A percentile compares a stretch with the other conserved stretches of the same genome.
phyloP scores from a whole-genome alignment of 2,329 filamentous ascomycete species.

The Fusarium cicatricum region DNA sequence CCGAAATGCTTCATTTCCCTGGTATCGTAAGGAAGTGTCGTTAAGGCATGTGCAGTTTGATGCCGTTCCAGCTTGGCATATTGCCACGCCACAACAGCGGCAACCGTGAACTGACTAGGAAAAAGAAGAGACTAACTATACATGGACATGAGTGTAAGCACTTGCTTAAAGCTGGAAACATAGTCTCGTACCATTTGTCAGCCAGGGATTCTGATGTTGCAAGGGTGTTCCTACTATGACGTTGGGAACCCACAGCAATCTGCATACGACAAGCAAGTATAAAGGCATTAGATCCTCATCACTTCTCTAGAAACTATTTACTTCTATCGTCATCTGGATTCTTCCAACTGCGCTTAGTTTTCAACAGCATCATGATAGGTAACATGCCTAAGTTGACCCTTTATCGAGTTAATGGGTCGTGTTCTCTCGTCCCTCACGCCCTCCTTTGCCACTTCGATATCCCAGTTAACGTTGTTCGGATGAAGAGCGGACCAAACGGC shows the following conservation, averaged over 20 bases:
- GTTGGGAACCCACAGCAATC: not conserved
- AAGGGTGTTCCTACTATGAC: slow-evolving; percentile 6
- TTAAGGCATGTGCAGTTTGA: no score
- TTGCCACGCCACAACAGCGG: not conserved
- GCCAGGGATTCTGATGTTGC: not conserved
- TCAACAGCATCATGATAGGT: rapidly evolving
- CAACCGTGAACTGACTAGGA: no score
- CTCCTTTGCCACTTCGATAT: slow-evolving; percentile 45
- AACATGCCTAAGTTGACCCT: slow-evolving; percentile 40
- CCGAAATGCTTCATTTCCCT: not conserved
- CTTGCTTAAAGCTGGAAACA: not conserved
- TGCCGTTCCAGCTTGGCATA: not conserved
- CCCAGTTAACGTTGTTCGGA: slow-evolving; percentile 32
- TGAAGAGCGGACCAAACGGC: slow-evolving; percentile 30
- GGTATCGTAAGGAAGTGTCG: no score
- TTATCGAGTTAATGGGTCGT: slow-evolving; percentile 43
- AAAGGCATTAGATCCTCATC: no score
- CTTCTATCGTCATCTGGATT: no score
- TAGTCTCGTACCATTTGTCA: slow-evolving; percentile 15
- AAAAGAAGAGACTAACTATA: no score
- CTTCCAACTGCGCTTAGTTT: no score
- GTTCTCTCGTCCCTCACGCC: slow-evolving; percentile 42
- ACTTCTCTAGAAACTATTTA: no score
- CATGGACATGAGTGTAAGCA: not conserved
- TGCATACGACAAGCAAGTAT: no score